Evolutionary conservation across 179 eudicot genomes (phyloP), one percentile per base, ranked within the genome.

Genomic region (Patellifolia procumbens): DNA sequence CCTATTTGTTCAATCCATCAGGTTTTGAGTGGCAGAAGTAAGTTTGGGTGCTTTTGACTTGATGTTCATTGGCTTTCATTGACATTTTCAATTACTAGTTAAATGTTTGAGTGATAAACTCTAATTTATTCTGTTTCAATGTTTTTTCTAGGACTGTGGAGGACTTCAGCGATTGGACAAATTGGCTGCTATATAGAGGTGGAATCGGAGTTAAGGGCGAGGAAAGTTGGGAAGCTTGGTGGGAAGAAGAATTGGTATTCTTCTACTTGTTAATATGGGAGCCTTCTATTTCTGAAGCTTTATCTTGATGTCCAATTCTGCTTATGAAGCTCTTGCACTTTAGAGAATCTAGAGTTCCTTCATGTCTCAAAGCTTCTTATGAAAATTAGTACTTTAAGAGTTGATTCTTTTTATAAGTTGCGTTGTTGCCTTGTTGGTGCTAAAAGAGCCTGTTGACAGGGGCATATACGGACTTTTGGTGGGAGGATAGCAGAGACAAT

Each of bases 201-300:
- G 98, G 98, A 73, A 91, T 96, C 55, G 99, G 99, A 68, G 99
- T 96, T 34, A 90, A 91, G 83, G 99, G 97, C 29, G 89, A 81
- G 84, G 99, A 96, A 87, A 96, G 99, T 75, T 96, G 99, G 99
- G 98, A 96, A 88, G 97, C 99, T 48, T 96, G 98, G 98, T 96
- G 99, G 99, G 99, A 96, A 79, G 99, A 89, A 78, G 99, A 96
- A 89, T 74, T 91, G 96, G 99, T 96, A 74, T 45, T 60, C 13
- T 71, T 74, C 43, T 31, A 28, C 49, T 60, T 74, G 13, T 58
- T 32, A 26, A 46, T 28, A 39, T 82, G 67, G 22, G 7, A 17
- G 35, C 43, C 37, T 46, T 29, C 29, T 12, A 35, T 74, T 29
- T 49, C 19, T 73, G 5, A 60, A 31, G 24, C 34, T 68, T 74